These are phyloP conservation scores for Exidia glandulosa DNA, from an alignment of 768 basidiomycete species.

Conservation along the genomic window DNA sequence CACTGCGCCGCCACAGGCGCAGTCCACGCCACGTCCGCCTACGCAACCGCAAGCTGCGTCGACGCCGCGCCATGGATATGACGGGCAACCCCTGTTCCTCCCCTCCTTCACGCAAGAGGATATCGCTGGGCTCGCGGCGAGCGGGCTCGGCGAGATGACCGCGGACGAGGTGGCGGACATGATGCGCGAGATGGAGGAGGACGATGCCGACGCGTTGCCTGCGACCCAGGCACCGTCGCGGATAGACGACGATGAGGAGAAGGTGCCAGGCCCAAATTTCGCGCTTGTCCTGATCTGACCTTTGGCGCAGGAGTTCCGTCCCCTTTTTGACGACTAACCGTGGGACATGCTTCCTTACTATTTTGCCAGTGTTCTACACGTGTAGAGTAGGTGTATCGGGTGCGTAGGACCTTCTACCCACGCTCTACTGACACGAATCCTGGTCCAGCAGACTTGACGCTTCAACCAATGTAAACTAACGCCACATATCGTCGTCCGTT, in stretches of 20 bases:
- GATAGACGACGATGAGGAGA: too few species aligned
- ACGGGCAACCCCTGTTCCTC: conserved; percentile 18
- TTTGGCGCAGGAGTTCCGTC: background rate
- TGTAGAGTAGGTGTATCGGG: too few species aligned
- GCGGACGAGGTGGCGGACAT: conserved; percentile 48
- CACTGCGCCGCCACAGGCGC: conserved; percentile 2
- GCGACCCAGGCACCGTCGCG: background rate
- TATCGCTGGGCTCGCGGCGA: conserved; percentile 39
- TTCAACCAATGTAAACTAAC: too few species aligned
- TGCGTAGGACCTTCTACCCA: too few species aligned
- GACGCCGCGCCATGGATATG: background rate
- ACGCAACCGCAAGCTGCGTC: conserved; percentile 11
- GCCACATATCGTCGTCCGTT: too few species aligned
- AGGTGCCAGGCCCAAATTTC: too few species aligned
- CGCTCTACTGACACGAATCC: too few species aligned
- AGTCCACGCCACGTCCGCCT: conserved; percentile 2
- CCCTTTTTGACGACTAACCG: background rate
- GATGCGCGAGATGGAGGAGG: conserved; percentile 49
- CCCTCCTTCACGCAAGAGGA: conserved; percentile 37
- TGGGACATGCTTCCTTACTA: too few species aligned
- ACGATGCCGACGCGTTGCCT: conserved; percentile 11
- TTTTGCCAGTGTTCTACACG: too few species aligned
- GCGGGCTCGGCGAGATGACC: conserved; percentile 58
- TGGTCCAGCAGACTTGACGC: too few species aligned
- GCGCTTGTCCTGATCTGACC: too few species aligned